phyloP scores from a whole-genome alignment of 2,329 filamentous ascomycete genomes.

The Nemania sp. region DNA sequence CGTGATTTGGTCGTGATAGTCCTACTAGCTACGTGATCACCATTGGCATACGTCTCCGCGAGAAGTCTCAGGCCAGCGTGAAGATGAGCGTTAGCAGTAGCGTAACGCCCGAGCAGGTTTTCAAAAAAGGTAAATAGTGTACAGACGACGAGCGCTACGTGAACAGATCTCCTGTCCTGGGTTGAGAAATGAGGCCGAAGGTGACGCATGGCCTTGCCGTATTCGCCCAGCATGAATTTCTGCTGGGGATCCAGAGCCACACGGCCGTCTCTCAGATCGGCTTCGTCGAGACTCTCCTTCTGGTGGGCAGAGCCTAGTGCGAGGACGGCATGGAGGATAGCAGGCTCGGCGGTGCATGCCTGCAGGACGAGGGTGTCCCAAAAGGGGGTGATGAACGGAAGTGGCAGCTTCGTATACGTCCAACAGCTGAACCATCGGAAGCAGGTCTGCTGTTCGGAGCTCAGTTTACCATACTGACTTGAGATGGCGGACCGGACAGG shows the following conservation, averaged over 20 bases:
- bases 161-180: slow-evolving; percentile 39
- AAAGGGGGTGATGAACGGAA: slow-evolving; percentile 44
- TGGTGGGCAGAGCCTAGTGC: slow-evolving; percentile 46
- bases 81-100: slow-evolving; percentile 46
- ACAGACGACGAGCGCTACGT: slow-evolving; percentile 46
- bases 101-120: slow-evolving; percentile 44
- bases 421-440: slow-evolving; percentile 51
- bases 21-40: neutral
- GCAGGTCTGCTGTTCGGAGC: slow-evolving; percentile 40
- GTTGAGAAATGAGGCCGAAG: slow-evolving; percentile 42
- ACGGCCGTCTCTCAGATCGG: neutral
- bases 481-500: slow-evolving; percentile 9
- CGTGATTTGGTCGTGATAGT: slow-evolving; percentile 22
- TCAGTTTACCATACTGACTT: slow-evolving; percentile 19
- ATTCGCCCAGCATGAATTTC: slow-evolving; percentile 41
- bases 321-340: slow-evolving; percentile 47
- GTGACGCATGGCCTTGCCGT: slow-evolving; percentile 44
- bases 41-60: slow-evolving; percentile 18
- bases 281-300: slow-evolving; percentile 24
- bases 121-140: slow-evolving; percentile 44
- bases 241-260: slow-evolving; percentile 31
- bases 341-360: slow-evolving; percentile 43
- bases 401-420: slow-evolving; percentile 44
- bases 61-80: slow-evolving; percentile 49
- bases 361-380: slow-evolving; percentile 46